Evolutionary conservation across 768 basidiomycete species (phyloP).

Genomic region (Trametopsis cervina): DNA sequence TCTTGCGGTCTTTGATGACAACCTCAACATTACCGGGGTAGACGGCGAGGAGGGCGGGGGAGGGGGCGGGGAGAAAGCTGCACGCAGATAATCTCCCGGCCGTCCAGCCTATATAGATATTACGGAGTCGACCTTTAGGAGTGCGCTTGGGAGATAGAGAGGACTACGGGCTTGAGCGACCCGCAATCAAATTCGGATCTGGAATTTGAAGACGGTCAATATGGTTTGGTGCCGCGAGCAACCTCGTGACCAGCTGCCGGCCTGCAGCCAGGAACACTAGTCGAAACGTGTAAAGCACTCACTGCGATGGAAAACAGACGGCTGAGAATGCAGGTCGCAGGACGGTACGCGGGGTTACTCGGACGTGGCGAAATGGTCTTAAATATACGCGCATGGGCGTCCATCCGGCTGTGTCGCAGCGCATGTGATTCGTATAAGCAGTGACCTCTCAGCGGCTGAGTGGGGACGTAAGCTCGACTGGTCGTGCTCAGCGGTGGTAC

Average conservation of each 20-base stretch:
- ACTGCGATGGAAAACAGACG: neutral
- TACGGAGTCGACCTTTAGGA: neutral
- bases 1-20: conserved; percentile 8
- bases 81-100: conserved; percentile 1
- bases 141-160: conserved; percentile 9
- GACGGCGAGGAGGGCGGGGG: neutral
- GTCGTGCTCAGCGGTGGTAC: no score
- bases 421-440: conserved; percentile 1
- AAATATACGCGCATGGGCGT: conserved; percentile 1
- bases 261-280: no score
- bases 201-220: conserved; percentile 10
- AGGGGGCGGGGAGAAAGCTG: conserved; percentile 1
- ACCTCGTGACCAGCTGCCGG: neutral
- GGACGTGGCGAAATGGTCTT: no score
- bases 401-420: neutral
- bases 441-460: no score
- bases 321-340: neutral
- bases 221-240: neutral
- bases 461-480: no score
- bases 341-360: no score
- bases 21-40: conserved; percentile 8
- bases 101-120: neutral
- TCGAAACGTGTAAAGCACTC: no score
- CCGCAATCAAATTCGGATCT: neutral
- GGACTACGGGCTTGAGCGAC: neutral